These are phyloP conservation scores for Pichia heedii DNA, from an alignment of 805 yeast genomes.

Conservation along the genomic window DNA sequence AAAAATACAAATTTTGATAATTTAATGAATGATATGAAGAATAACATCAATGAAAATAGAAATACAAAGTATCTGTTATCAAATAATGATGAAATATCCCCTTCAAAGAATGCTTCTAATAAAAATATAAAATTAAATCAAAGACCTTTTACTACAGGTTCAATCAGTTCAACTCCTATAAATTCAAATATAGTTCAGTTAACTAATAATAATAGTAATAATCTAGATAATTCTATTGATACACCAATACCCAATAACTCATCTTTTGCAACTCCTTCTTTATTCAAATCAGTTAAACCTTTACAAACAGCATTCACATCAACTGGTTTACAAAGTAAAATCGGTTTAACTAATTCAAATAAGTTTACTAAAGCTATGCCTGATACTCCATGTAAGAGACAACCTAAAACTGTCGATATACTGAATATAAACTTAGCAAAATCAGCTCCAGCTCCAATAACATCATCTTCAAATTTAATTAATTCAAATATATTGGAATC, in stretches of 20 bases:
- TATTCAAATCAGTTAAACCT: slow-evolving; percentile 69
- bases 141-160: slow-evolving; percentile 7
- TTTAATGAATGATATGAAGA: no score
- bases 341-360: slow-evolving; percentile 35
- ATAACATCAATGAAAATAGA: no score
- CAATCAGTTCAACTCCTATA: slow-evolving; percentile 1
- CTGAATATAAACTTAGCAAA: slow-evolving; percentile 7
- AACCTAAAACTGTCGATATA: slow-evolving; percentile 22
- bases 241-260: slow-evolving; percentile 20
- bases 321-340: slow-evolving; percentile 58
- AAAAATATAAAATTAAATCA: not conserved
- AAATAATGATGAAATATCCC: slow-evolving; percentile 11
- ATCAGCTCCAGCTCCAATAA: slow-evolving; percentile 5
- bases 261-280: slow-evolving; percentile 34
- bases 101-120: slow-evolving; percentile 4
- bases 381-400: slow-evolving; percentile 55
- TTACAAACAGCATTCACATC: slow-evolving; percentile 77
- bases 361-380: slow-evolving; percentile 36
- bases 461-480: not conserved
- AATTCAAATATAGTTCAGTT: no score
- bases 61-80: no score
- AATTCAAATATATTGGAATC: no score
- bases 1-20: not conserved
- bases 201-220: no score
- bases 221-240: no score